Evolutionary conservation across 306 rosid genomes (phyloP).

Genomic region (Vigna hirtella): DNA sequence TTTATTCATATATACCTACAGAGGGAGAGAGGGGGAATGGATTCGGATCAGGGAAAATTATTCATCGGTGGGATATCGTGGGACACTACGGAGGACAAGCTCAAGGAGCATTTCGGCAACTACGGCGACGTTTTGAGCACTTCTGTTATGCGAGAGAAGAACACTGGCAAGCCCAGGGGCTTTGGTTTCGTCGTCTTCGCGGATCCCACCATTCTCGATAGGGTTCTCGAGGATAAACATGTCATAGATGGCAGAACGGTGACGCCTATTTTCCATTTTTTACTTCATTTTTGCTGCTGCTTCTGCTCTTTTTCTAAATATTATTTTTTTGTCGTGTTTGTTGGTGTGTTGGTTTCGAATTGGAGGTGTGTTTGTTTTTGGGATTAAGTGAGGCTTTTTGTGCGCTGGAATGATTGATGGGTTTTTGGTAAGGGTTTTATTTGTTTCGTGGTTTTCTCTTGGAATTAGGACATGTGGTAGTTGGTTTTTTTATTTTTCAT

Average conservation of each 20-base stretch:
- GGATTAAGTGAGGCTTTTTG: not conserved
- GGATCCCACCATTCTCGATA: constrained; percentile 89
- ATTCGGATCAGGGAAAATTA: constrained; percentile 97
- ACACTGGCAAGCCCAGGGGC: constrained; percentile 85
- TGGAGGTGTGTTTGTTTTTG: not conserved
- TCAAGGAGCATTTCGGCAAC: constrained; percentile 76
- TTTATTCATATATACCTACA: not conserved
- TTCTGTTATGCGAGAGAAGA: constrained; percentile 88
- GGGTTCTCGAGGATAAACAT: constrained; percentile 90
- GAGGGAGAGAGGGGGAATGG: constrained; percentile 55
- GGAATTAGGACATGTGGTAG: not conserved
- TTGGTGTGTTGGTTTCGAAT: constrained; percentile 25
- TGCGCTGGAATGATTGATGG: not conserved
- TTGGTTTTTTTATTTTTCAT: not conserved
- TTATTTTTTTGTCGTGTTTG: constrained; percentile 3
- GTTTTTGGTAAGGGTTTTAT: not conserved
- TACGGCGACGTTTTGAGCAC: constrained; percentile 86
- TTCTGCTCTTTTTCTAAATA: not conserved
- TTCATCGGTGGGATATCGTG: constrained; percentile 97
- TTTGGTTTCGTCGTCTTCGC: constrained; percentile 88
- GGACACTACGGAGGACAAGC: constrained; percentile 94
- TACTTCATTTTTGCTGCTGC: not conserved
- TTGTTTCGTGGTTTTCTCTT: constrained; percentile 21
- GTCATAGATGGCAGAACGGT: constrained; percentile 94
- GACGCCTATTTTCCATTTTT: not conserved